These are phyloP conservation scores for Rosa hybrid DNA, from an alignment of 331 rosid species.

Conservation along the genomic window DNA sequence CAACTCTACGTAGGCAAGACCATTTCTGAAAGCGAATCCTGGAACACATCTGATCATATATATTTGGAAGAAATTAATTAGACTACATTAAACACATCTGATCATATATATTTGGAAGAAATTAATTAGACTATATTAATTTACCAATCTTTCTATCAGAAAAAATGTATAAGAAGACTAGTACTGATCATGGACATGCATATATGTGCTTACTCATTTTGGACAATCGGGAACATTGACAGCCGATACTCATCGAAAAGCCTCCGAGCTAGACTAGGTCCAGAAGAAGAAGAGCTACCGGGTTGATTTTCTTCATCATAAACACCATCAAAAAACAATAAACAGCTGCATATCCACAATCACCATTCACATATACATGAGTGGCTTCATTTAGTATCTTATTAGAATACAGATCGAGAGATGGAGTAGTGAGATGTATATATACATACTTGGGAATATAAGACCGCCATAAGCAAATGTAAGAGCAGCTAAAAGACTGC, in stretches of 20 bases:
- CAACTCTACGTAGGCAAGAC: slow-evolving; percentile 47
- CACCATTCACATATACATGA: background rate
- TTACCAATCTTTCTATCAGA: background rate
- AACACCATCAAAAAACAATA: slow-evolving; percentile 63
- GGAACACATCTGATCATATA: slow-evolving; percentile 56
- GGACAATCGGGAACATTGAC: slow-evolving; percentile 34
- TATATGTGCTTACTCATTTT: slow-evolving; percentile 50
- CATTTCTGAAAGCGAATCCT: slow-evolving; percentile 70
- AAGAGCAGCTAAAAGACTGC: slow-evolving; percentile 60
- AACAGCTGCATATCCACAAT: slow-evolving; percentile 39
- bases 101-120: background rate
- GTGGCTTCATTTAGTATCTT: background rate
- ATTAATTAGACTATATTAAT: background rate
- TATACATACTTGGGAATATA: slow-evolving; percentile 30
- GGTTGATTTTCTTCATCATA: slow-evolving; percentile 55
- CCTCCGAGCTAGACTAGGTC: slow-evolving; percentile 42
- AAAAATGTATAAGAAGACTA: background rate
- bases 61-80: background rate
- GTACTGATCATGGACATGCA: background rate
- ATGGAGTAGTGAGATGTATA: background rate
- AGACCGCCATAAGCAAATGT: slow-evolving; percentile 72
- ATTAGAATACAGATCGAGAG: background rate
- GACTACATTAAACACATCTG: slow-evolving; percentile 38
- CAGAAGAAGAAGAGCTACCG: slow-evolving; percentile 51
- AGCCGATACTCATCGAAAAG: slow-evolving; percentile 51